Conservation (phyloP, 352 stramenopile genomes). For the Pythium diclinum region DNA sequence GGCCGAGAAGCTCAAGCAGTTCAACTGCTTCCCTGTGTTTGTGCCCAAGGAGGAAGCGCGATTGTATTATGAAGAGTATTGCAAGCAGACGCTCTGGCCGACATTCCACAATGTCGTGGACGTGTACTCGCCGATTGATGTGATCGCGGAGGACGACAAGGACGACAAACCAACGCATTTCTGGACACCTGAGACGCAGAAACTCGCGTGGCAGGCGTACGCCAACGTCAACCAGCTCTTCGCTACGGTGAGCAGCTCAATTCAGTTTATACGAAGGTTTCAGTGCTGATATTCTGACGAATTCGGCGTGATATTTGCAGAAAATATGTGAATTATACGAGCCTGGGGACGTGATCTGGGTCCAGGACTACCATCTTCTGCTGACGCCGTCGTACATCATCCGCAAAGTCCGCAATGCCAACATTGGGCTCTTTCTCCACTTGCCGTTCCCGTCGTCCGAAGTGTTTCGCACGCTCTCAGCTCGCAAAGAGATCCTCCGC, state of each 20-base stretch:
- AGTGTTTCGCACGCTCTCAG: constrained; percentile 96
- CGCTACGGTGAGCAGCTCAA: constrained; percentile 29
- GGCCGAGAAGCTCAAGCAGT: constrained; percentile 40
- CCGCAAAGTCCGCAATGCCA: constrained; percentile 77
- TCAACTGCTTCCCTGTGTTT: constrained; percentile 74
- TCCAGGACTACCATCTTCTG: constrained; percentile 98
- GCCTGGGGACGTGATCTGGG: constrained; percentile 91
- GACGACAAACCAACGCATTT: constrained; percentile 32
- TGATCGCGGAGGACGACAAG: constrained; percentile 40
- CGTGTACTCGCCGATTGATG: constrained; percentile 74
- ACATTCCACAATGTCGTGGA: constrained; percentile 97
- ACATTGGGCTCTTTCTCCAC: constrained; percentile 97
- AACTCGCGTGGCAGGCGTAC: constrained; percentile 90
- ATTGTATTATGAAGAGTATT: constrained; percentile 92
- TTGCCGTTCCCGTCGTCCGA: constrained; percentile 98
- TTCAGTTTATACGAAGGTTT: no score
- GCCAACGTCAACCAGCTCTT: constrained; percentile 95
- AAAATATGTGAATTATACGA: constrained; percentile 78
- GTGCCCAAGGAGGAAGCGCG: constrained; percentile 48
- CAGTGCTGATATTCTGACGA: background rate
- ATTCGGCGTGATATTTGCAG: constrained; percentile 17
- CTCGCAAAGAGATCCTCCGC: constrained; percentile 87
- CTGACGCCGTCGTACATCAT: constrained; percentile 96
- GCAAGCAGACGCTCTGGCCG: constrained; percentile 96
- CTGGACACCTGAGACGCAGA: constrained; percentile 66